phyloP scores from a whole-genome alignment of 179 eudicot genomes.

The Sideroxylon spinosum region DNA sequence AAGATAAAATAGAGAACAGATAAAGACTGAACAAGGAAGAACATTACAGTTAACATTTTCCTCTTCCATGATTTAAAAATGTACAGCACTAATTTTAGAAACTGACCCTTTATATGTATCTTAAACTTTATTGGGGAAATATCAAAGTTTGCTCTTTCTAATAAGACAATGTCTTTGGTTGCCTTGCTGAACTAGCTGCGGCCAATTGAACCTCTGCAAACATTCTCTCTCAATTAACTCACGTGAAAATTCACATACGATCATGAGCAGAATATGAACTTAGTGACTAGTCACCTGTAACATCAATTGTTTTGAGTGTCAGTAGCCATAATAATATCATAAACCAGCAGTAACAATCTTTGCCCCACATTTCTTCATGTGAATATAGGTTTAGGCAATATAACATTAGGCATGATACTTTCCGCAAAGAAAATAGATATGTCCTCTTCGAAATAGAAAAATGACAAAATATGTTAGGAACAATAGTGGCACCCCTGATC shows the following conservation, averaged over 20 bases:
- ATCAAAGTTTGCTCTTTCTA: background rate
- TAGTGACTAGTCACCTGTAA: slow-evolving; percentile 4
- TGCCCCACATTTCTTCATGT: slow-evolving; percentile 11
- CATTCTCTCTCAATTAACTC: background rate
- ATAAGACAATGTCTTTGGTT: background rate
- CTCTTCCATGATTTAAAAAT: background rate
- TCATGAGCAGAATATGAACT: background rate
- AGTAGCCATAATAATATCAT: slow-evolving; percentile 4
- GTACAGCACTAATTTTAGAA: background rate
- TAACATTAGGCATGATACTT: slow-evolving; percentile 24
- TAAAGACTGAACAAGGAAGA: background rate
- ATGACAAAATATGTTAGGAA: slow-evolving; percentile 20
- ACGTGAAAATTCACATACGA: background rate
- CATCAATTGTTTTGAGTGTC: background rate
- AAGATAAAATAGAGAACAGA: background rate
- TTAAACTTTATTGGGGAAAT: background rate
- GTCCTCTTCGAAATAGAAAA: slow-evolving; percentile 27
- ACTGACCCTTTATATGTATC: background rate
- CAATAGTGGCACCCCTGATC: slow-evolving; percentile 2
- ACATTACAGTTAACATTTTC: background rate
- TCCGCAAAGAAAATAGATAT: slow-evolving; percentile 16
- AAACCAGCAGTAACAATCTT: background rate
- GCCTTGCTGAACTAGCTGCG: background rate
- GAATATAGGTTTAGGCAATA: slow-evolving; percentile 21
- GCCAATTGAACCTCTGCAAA: slow-evolving; percentile 5